Evolutionary conservation across 345 rosid genomes (phyloP).

Genomic region (Populus davidiana): DNA sequence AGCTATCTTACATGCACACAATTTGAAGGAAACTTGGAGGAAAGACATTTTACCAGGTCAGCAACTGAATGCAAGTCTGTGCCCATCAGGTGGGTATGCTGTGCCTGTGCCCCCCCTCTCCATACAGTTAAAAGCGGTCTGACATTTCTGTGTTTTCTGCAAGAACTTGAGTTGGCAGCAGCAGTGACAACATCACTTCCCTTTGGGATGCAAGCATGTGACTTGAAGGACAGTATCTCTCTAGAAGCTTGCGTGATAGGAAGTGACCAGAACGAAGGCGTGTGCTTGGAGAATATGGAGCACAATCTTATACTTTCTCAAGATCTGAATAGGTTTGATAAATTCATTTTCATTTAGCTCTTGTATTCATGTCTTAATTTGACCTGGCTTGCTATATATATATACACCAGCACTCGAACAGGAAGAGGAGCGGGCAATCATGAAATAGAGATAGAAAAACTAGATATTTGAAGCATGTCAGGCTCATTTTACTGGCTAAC

Average conservation of each 20-base stretch:
- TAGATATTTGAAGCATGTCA: constrained; percentile 12
- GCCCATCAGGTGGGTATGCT: constrained; percentile 36
- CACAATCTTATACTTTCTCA: constrained; percentile 15
- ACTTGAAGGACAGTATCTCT: constrained; percentile 18
- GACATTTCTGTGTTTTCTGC: background rate
- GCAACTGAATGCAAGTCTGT: constrained; percentile 38
- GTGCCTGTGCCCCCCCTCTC: background rate
- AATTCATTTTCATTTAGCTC: background rate
- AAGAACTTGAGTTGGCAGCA: constrained; percentile 31
- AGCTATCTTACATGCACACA: constrained; percentile 13
- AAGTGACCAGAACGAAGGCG: constrained; percentile 24
- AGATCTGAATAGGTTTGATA: constrained; percentile 18
- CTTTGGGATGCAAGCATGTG: constrained; percentile 26
- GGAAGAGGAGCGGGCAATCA: constrained; percentile 1
- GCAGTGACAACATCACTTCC: constrained; percentile 21
- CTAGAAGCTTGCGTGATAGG: constrained; percentile 22
- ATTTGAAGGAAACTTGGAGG: constrained; percentile 47
- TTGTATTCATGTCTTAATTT: background rate
- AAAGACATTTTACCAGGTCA: constrained; percentile 42
- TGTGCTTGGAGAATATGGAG: constrained; percentile 22
- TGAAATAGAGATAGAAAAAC: constrained; percentile 16
- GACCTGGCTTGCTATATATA: background rate
- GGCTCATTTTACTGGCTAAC: background rate
- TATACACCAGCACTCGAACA: constrained; percentile 8
- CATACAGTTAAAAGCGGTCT: background rate